These are phyloP conservation scores for Waltergamsia citrina DNA, from an alignment of 2,329 filamentous ascomycete species.

Conservation along the genomic window DNA sequence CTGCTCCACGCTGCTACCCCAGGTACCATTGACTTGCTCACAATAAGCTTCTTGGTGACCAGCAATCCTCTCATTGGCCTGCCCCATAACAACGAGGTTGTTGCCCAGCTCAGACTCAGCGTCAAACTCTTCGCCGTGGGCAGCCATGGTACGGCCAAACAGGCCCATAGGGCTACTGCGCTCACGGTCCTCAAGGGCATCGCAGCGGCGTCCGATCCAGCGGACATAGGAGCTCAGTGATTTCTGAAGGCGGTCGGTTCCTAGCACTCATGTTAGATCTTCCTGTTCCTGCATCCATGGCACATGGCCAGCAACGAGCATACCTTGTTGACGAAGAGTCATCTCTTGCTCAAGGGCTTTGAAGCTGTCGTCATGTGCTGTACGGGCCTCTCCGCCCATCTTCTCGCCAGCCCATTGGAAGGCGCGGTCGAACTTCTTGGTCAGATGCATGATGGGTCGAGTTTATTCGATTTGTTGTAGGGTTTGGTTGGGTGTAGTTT, in stretches of 20 bases:
- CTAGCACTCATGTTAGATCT: constrained; percentile 31
- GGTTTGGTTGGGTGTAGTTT: too few relatives aligned
- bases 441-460: constrained; percentile 37
- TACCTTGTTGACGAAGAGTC: constrained; percentile 81
- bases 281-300: neutral
- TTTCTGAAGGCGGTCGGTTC: constrained; percentile 81
- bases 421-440: constrained; percentile 88
- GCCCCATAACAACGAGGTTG: constrained; percentile 69
- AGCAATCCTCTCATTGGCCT: constrained; percentile 80
- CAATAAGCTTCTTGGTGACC: constrained; percentile 79
- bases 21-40: constrained; percentile 66
- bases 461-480: neutral
- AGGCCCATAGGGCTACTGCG: constrained; percentile 73
- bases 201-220: constrained; percentile 74
- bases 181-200: constrained; percentile 74
- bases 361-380: constrained; percentile 81
- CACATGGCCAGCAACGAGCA: constrained; percentile 11
- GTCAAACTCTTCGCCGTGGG: constrained; percentile 89
- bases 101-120: constrained; percentile 84
- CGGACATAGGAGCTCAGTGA: constrained; percentile 84
- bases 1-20: constrained; percentile 86
- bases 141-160: constrained; percentile 76
- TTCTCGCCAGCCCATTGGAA: constrained; percentile 98
- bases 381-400: constrained; percentile 88
- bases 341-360: constrained; percentile 85